Percentiles rank a stretch among this genome's conserved stretches.
These are phyloP conservation scores for Colletotrichum plurivorum DNA, from an alignment of 2,329 filamentous ascomycete species.

Conservation along the genomic window DNA sequence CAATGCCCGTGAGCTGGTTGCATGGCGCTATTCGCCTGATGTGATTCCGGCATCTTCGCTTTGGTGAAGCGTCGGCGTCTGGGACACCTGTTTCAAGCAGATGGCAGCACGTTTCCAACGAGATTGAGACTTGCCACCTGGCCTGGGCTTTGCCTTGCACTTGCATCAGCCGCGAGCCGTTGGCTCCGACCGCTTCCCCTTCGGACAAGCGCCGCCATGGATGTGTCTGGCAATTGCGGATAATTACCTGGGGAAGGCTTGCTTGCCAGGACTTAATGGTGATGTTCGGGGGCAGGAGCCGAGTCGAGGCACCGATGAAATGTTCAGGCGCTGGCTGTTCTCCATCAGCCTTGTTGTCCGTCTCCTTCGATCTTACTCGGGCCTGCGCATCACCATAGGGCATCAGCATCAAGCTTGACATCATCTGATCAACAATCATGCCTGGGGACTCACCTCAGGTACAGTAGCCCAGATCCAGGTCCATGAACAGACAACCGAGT, in stretches of 20 bases:
- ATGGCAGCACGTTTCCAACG: constrained; percentile 25
- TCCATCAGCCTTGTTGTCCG: constrained; percentile 1
- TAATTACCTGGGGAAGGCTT: constrained; percentile 7
- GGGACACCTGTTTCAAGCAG: constrained; percentile 38
- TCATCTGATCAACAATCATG: constrained; percentile 25
- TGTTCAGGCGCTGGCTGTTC: background rate
- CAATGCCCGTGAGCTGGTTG: background rate
- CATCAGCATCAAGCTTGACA: constrained; percentile 8
- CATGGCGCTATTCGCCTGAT: background rate
- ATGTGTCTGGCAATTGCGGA: constrained; percentile 5
- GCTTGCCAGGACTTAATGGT: background rate
- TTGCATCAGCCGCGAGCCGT: constrained; percentile 18
- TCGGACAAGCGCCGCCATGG: constrained; percentile 6
- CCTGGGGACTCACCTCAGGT: constrained; percentile 7
- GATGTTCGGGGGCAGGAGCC: background rate
- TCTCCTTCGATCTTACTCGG: constrained; percentile 30
- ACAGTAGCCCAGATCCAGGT: background rate
- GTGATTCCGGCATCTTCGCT: background rate
- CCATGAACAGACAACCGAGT: background rate
- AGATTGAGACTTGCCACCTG: constrained; percentile 30
- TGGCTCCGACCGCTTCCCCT: constrained; percentile 18
- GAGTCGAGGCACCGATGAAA: background rate
- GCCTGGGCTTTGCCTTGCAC: constrained; percentile 19
- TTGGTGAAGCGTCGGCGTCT: constrained; percentile 25
- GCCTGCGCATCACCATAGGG: background rate